Evolutionary conservation across 306 rosid species (phyloP).

Genomic region (Dalbergia cultrata): DNA sequence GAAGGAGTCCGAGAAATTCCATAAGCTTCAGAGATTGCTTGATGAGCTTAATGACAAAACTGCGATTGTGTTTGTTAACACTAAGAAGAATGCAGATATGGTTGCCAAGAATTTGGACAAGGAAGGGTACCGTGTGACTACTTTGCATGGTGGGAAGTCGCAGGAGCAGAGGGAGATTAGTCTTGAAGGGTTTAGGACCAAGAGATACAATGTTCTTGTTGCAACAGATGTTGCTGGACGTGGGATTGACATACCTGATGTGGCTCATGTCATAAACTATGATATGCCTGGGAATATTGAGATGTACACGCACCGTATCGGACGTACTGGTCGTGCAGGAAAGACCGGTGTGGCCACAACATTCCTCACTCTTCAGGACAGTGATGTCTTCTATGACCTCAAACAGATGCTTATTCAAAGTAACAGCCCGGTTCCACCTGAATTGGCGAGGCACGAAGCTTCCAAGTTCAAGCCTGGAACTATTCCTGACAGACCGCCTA

Average conservation of each 20-base stretch:
- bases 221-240: constrained; percentile 98
- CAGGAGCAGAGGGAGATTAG: constrained; percentile 95
- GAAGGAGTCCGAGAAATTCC: constrained; percentile 57
- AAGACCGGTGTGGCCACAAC: constrained; percentile 90
- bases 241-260: constrained; percentile 96
- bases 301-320: constrained; percentile 91
- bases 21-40: constrained; percentile 57
- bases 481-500: constrained; percentile 91
- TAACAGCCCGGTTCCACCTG: constrained; percentile 89
- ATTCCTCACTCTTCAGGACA: constrained; percentile 78
- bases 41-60: constrained; percentile 63
- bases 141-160: constrained; percentile 91
- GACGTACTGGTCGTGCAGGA: constrained; percentile 95
- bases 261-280: constrained; percentile 86
- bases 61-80: constrained; percentile 58
- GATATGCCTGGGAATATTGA: constrained; percentile 94
- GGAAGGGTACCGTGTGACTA: constrained; percentile 79
- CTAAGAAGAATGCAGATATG: constrained; percentile 55
- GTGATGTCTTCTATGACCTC: constrained; percentile 89
- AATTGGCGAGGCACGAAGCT: constrained; percentile 92
- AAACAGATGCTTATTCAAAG: constrained; percentile 93
- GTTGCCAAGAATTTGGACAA: constrained; percentile 58
- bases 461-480: constrained; percentile 91
- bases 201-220: constrained; percentile 87
- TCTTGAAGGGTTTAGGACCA: constrained; percentile 90